Conservation (phyloP, 768 basidiomycete genomes). For the Russula brevipes region DNA sequence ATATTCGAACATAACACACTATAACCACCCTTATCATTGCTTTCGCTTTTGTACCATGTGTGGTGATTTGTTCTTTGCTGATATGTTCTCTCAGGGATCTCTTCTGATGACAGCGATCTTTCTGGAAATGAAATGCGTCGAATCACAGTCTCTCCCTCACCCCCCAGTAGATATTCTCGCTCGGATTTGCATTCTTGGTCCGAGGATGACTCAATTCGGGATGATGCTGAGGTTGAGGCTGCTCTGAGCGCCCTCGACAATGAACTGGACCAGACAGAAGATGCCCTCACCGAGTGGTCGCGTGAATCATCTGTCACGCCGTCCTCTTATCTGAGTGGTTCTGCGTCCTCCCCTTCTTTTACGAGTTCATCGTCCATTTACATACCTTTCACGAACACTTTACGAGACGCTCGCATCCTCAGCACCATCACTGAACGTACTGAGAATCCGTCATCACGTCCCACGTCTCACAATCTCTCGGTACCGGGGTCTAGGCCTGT, state of each 20-base stretch:
- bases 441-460: slow-evolving; percentile 60
- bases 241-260: slow-evolving; percentile 62
- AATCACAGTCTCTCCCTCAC: slow-evolving; percentile 26
- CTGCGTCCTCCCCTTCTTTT: slow-evolving; percentile 28
- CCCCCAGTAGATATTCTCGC: slow-evolving; percentile 6
- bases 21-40: neutral
- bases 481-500: slow-evolving; percentile 31
- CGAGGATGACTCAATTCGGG: slow-evolving; percentile 47
- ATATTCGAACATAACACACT: neutral
- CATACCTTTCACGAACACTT: slow-evolving; percentile 35
- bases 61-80: neutral
- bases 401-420: slow-evolving; percentile 46
- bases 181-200: slow-evolving; percentile 38
- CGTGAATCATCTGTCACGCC: slow-evolving; percentile 36
- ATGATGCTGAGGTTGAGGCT: slow-evolving; percentile 57
- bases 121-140: slow-evolving; percentile 26
- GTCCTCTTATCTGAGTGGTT: slow-evolving; percentile 34
- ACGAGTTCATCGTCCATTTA: slow-evolving; percentile 22
- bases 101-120: slow-evolving; percentile 23
- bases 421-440: slow-evolving; percentile 78
- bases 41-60: neutral
- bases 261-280: slow-evolving; percentile 60
- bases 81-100: slow-evolving; percentile 16
- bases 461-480: slow-evolving; percentile 38
- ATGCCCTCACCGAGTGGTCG: slow-evolving; percentile 60